Evolutionary conservation across 73 alveolate genomes (phyloP), one percentile per base, ranked within the genome.

Genomic region (Breviolum minutum): DNA sequence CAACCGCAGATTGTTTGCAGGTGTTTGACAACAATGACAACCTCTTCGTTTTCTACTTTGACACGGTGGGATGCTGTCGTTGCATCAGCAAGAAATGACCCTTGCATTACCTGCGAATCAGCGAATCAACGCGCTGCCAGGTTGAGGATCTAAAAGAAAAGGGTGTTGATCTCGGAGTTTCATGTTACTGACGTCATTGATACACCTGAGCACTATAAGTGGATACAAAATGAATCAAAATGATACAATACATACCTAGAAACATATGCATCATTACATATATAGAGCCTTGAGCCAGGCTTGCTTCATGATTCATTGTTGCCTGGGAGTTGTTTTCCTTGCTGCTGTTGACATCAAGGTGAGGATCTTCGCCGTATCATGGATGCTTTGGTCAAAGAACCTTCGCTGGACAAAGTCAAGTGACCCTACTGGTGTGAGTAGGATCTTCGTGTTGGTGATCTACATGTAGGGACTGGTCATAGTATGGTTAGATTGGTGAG

Each of bases 1-100:
- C 63, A 13, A 27, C 77, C 24, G 8, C 1, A 68, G 24, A 68
- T 22, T 68, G 77, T 22, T 22, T 32, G 61, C 77, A 92, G 98
- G 98, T 92, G 26, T 92, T 92, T 76, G 90, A 92, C 91, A 63
- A 92, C 91, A 73, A 92, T 17, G 98, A 92, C 98, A 92, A 92
- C 80, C 90, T 92, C 73, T 92, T 92, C 29, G 98, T 92, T 69
- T 92, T 92, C 83, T 61, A 92, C 32, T 32, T 92, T 6, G 98
- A 92, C 81, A 92, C 60, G 91, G 98, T 69, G 29, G 84, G 95
- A 40, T 24, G 60, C 68, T 29, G 66, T 40, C 5, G 40, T 60
- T 48, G 71, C 76, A 8, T 19, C n/a, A 8, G n/a, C 77, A 14
- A 4, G 77, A 22, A 17, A 17, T 68, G n/a, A 68, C 77, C 8